Evolutionary conservation across 768 basidiomycete species (phyloP).

Genomic region (Mycena rebaudengoi): DNA sequence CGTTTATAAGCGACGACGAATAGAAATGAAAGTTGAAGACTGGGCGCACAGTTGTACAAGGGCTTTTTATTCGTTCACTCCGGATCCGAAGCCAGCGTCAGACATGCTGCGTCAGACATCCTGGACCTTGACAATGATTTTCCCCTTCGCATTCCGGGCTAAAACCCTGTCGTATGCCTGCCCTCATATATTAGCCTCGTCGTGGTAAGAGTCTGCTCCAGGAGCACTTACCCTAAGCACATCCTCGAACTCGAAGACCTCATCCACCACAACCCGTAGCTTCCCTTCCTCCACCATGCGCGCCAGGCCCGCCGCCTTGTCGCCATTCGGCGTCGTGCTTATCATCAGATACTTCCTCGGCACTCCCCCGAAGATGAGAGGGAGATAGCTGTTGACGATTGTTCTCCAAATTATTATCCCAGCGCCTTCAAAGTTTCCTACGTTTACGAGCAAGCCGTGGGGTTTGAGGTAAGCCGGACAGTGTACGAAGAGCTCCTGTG

Average conservation of each 20-base stretch:
- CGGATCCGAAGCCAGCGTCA: no score
- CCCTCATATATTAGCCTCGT: no score
- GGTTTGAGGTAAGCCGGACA: conserved; percentile 15
- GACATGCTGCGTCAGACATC: conserved; percentile 11
- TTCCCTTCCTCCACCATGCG: conserved; percentile 16
- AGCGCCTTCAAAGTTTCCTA: conserved; percentile 23
- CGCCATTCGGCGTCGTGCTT: conserved; percentile 19
- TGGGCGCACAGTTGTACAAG: no score
- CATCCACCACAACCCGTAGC: conserved; percentile 23
- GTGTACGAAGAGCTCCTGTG: conserved; percentile 13
- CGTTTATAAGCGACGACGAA: no score
- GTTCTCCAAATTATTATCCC: conserved; percentile 7
- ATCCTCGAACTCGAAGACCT: conserved; percentile 23
- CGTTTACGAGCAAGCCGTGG: conserved; percentile 16
- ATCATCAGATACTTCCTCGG: conserved; percentile 20
- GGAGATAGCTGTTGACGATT: conserved; percentile 16
- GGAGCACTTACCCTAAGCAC: conserved; percentile 11
- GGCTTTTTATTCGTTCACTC: no score
- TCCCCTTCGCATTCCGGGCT: conserved; percentile 16
- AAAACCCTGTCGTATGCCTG: conserved; percentile 17
- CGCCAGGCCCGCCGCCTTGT: conserved; percentile 18
- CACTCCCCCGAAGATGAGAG: conserved; percentile 16
- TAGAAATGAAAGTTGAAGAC: no score
- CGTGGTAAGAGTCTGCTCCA: no score
- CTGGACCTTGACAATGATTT: conserved; percentile 21